Evolutionary conservation across 2,329 filamentous ascomycete genomes (phyloP).

Genomic region (Aspergillus sp.): DNA sequence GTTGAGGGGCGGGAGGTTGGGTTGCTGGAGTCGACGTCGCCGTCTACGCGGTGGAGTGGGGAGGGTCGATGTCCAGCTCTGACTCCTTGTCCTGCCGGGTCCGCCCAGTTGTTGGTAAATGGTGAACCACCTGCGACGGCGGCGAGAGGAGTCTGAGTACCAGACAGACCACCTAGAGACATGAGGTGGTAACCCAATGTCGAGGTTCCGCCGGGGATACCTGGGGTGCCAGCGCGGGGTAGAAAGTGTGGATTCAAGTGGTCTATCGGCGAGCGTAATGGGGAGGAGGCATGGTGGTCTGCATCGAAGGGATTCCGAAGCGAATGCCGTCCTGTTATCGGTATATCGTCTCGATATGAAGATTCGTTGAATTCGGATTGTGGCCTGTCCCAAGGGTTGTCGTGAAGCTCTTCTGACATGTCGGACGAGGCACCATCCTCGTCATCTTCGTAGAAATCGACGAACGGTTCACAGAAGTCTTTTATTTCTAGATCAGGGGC

Average conservation of each 20-base stretch:
- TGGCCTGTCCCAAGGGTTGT: constrained; percentile 19
- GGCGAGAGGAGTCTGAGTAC: constrained; percentile 49
- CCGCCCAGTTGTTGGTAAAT: constrained; percentile 40
- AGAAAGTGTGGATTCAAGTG: constrained; percentile 43
- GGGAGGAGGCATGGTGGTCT: constrained; percentile 25
- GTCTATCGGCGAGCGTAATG: constrained; percentile 38
- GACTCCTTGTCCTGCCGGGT: constrained; percentile 21
- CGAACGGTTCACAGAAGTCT: constrained; percentile 91
- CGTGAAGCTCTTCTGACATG: constrained; percentile 35
- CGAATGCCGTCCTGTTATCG: constrained; percentile 23
- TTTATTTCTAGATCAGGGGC: constrained; percentile 87
- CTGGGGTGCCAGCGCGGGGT: constrained; percentile 46
- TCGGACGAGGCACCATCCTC: constrained; percentile 51
- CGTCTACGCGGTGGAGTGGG: constrained; percentile 28
- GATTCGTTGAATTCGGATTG: constrained; percentile 27
- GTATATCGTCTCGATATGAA: constrained; percentile 31
- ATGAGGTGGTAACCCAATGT: constrained; percentile 51
- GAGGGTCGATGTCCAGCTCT: constrained; percentile 17
- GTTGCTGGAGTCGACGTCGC: constrained; percentile 36
- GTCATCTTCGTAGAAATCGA: constrained; percentile 90
- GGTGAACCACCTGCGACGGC: constrained; percentile 45
- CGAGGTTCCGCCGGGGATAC: constrained; percentile 51
- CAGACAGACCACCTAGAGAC: constrained; percentile 48
- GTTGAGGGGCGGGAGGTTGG: constrained; percentile 46
- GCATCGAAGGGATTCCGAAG: constrained; percentile 31